A percentile compares a stretch with the other conserved stretches of the same genome.
These are phyloP conservation scores for Trametes gibbosa DNA, from an alignment of 768 basidiomycete genomes.

Conservation along the genomic window DNA sequence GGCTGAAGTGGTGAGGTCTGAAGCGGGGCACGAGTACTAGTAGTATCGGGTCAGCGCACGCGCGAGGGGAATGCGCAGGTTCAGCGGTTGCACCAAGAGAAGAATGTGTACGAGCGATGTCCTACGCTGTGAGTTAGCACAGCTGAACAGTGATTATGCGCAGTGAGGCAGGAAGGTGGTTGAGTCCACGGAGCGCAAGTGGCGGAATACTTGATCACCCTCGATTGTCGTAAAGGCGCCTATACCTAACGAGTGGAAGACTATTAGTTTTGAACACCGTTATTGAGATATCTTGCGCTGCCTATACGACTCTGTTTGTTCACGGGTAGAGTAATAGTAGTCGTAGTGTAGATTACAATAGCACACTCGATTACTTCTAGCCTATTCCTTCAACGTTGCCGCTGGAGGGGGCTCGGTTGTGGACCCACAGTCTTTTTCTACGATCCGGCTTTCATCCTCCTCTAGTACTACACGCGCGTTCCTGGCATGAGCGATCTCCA, in stretches of 20 bases:
- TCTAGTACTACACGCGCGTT: constrained; percentile 32
- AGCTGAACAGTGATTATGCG: not conserved
- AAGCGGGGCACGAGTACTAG: too few relatives aligned
- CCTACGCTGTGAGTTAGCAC: too few relatives aligned
- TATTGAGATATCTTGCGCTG: too few relatives aligned
- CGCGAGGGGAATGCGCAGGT: too few relatives aligned
- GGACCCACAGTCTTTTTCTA: not conserved
- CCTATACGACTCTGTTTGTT: too few relatives aligned
- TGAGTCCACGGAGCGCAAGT: not conserved
- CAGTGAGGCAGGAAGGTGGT: not conserved
- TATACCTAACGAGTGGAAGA: not conserved
- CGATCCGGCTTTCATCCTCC: constrained; percentile 22
- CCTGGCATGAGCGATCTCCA: constrained; percentile 59
- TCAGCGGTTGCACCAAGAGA: too few relatives aligned
- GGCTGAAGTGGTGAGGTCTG: not conserved
- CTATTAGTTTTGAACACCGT: too few relatives aligned
- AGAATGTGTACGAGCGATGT: too few relatives aligned
- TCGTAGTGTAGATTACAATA: not conserved
- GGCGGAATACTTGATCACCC: constrained; percentile 1
- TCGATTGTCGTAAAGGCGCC: not conserved
- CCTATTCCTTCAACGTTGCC: not conserved
- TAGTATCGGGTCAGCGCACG: too few relatives aligned
- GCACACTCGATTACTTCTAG: not conserved
- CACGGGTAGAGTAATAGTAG: too few relatives aligned
- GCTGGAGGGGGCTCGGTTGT: not conserved